phyloP scores from a whole-genome alignment of 192 early-diverging fungal genomes.

The Mortierella claussenii region DNA sequence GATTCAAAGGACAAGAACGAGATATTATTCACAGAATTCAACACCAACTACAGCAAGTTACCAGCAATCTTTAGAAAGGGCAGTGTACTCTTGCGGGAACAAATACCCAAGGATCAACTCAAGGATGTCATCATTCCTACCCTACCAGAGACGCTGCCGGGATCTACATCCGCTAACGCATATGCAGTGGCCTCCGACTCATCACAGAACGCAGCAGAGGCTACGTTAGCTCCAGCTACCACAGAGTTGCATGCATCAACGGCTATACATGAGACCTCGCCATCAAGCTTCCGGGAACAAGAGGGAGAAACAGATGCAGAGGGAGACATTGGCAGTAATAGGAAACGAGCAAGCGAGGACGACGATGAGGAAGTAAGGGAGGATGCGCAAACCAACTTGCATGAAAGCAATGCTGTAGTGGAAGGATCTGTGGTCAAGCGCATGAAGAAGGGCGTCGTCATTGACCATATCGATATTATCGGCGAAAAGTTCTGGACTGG shows the following conservation, averaged over 20 bases:
- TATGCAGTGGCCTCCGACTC: not conserved
- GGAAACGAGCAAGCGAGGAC: not conserved
- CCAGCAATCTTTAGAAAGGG: conserved; percentile 91
- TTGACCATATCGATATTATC: conserved; percentile 79
- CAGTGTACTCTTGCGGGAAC: conserved; percentile 75
- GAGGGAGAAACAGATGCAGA: not conserved
- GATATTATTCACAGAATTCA: conserved; percentile 83
- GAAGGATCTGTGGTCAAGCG: conserved; percentile 50
- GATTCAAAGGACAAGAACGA: conserved; percentile 92
- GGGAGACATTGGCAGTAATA: not conserved
- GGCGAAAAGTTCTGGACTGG: conserved; percentile 77
- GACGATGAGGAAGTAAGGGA: not conserved
- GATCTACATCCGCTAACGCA: conserved; percentile 22
- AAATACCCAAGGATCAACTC: conserved; percentile 48
- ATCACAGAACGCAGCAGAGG: not conserved
- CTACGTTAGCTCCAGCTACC: not conserved
- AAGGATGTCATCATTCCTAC: conserved; percentile 43
- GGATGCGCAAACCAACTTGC: not conserved
- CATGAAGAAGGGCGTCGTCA: conserved; percentile 63
- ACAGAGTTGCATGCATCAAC: too few relatives aligned
- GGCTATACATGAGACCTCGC: not conserved
- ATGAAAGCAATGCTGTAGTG: conserved; percentile 7
- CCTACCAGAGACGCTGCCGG: conserved; percentile 42
- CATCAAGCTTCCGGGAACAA: not conserved
- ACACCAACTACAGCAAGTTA: conserved; percentile 90